Evolutionary conservation across 2,329 filamentous ascomycete species (phyloP).

Genomic region (Dendrostoma leiphaemia): DNA sequence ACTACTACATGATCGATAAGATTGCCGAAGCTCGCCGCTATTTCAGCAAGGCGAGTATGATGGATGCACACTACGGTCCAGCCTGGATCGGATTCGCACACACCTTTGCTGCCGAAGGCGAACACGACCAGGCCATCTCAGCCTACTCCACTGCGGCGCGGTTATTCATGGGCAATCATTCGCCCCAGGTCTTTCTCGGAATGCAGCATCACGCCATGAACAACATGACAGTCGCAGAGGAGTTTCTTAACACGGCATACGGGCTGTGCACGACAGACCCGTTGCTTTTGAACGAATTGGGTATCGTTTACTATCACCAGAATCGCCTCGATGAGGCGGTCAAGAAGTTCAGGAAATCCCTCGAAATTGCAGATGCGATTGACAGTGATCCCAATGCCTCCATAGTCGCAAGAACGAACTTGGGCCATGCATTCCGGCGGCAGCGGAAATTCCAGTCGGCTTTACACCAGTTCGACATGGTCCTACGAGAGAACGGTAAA

Average conservation of each 20-base stretch:
- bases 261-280: conserved; percentile 81
- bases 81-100: conserved; percentile 99
- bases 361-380: conserved; percentile 76
- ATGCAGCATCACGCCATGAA: conserved; percentile 98
- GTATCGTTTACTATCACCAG: conserved; percentile 93
- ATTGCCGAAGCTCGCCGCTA: conserved; percentile 92
- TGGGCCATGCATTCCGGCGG: conserved; percentile 83
- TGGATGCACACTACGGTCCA: conserved; percentile 95
- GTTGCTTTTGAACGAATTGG: conserved; percentile 90
- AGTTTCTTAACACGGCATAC: conserved; percentile 91
- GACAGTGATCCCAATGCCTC: conserved; percentile 80
- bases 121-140: conserved; percentile 97
- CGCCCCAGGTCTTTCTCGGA: conserved; percentile 91
- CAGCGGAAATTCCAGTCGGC: conserved; percentile 68
- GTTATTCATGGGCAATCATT: conserved; percentile 93
- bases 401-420: conserved; percentile 80
- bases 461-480: conserved; percentile 80
- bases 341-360: conserved; percentile 72
- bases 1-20: conserved; percentile 86
- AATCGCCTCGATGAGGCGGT: conserved; percentile 73
- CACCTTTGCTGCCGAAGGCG: conserved; percentile 94
- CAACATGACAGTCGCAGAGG: conserved; percentile 89
- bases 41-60: conserved; percentile 95
- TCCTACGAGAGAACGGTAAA: conserved; percentile 77
- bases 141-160: conserved; percentile 94